Evolutionary conservation across 352 stramenopile genomes (phyloP).

Genomic region (Pythium vanterpoolii): DNA sequence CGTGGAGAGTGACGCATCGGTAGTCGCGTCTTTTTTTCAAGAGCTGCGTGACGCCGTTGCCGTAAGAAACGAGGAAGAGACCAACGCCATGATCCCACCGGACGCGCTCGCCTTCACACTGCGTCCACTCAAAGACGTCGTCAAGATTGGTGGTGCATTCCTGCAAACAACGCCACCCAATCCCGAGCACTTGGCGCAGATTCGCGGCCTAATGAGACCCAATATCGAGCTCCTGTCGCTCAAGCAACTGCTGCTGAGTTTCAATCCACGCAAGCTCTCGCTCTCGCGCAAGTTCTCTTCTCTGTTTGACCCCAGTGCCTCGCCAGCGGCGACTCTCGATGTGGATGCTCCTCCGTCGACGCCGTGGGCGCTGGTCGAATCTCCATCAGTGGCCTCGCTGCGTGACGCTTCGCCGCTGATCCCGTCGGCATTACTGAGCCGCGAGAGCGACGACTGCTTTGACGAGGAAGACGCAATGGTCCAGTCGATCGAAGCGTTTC

Average conservation of each 20-base stretch:
- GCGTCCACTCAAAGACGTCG: slow-evolving; percentile 35
- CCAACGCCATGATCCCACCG: background rate
- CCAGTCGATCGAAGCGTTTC: slow-evolving; percentile 35
- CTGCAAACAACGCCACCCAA: slow-evolving; percentile 50
- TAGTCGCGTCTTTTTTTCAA: slow-evolving; percentile 48
- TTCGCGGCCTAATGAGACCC: slow-evolving; percentile 42
- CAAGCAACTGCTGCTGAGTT: slow-evolving; percentile 67
- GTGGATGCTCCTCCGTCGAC: background rate
- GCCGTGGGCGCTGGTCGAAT: background rate
- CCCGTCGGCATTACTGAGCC: slow-evolving; percentile 22
- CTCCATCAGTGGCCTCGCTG: background rate
- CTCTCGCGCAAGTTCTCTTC: slow-evolving; percentile 61
- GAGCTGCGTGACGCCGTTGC: slow-evolving; percentile 56
- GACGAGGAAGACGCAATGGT: slow-evolving; percentile 39
- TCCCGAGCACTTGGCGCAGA: slow-evolving; percentile 40
- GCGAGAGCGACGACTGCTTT: slow-evolving; percentile 34
- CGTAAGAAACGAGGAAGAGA: background rate
- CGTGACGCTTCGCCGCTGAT: background rate
- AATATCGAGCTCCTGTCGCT: slow-evolving; percentile 62
- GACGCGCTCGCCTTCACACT: slow-evolving; percentile 8
- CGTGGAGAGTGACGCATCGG: slow-evolving; percentile 43
- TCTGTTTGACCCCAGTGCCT: slow-evolving; percentile 20
- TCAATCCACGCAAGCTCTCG: slow-evolving; percentile 70
- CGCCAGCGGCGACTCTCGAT: background rate
- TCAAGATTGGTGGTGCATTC: slow-evolving; percentile 53